Percentiles rank a stretch among this genome's conserved stretches.
phyloP scores from a whole-genome alignment of 345 rosid species.

The Nasturtium officinale region DNA sequence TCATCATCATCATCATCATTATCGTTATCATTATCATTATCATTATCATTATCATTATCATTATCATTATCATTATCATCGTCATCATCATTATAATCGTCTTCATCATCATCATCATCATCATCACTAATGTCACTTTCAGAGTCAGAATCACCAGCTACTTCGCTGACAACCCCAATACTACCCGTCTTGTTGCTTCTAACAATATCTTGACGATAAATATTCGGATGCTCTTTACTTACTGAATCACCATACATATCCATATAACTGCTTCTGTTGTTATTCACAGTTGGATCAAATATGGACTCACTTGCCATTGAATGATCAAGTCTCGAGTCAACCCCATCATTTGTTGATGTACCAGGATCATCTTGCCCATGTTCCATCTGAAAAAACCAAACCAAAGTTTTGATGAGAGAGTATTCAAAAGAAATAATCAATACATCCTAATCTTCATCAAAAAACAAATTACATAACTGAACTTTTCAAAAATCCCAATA shows the following conservation, averaged over 20 bases:
- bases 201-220: slow-evolving; percentile 85
- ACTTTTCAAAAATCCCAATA: neutral
- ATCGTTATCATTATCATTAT: slow-evolving; percentile 37
- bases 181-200: slow-evolving; percentile 55
- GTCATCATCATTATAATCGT: slow-evolving; percentile 25
- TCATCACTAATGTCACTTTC: slow-evolving; percentile 69
- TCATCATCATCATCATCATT: slow-evolving; percentile 15
- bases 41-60: slow-evolving; percentile 35
- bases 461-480: neutral
- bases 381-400: slow-evolving; percentile 59
- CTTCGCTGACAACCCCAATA: slow-evolving; percentile 88
- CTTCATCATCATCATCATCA: slow-evolving; percentile 44
- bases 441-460: neutral
- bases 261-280: slow-evolving; percentile 13
- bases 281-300: slow-evolving; percentile 40
- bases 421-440: neutral
- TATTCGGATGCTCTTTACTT: slow-evolving; percentile 47
- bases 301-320: slow-evolving; percentile 31
- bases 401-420: slow-evolving; percentile 17
- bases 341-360: slow-evolving; percentile 40
- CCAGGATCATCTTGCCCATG: slow-evolving; percentile 46
- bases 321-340: slow-evolving; percentile 36
- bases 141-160: slow-evolving; percentile 92
- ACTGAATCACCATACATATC: slow-evolving; percentile 35
- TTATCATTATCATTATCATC: slow-evolving; percentile 34